Evolutionary conservation across 495 filamentous ascomycete species (phyloP).

Genomic region (Physcia stellaris): DNA sequence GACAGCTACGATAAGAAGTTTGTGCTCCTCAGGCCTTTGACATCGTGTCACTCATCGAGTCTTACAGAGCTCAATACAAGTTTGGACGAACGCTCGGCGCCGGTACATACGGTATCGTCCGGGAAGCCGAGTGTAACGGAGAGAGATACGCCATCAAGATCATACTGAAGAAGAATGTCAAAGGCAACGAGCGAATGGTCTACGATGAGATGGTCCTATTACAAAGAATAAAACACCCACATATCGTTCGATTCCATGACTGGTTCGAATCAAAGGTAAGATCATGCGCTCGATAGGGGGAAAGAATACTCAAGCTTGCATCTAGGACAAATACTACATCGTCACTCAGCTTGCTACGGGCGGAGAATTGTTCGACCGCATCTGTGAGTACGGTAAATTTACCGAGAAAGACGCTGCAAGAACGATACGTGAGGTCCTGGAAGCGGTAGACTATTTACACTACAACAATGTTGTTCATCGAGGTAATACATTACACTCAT

Average conservation of each 20-base stretch:
- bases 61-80: conserved; percentile 60
- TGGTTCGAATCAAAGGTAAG: conserved; percentile 90
- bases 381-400: conserved; percentile 96
- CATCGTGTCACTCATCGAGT: conserved; percentile 7
- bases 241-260: conserved; percentile 96
- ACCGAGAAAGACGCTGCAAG: conserved; percentile 97
- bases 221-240: conserved; percentile 76
- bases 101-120: conserved; percentile 96
- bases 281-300: neutral
- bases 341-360: conserved; percentile 94
- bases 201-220: conserved; percentile 93
- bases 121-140: conserved; percentile 68
- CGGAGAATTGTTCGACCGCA: conserved; percentile 94
- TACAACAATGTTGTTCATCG: conserved; percentile 91
- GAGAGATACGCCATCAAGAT: conserved; percentile 97
- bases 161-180: conserved; percentile 98
- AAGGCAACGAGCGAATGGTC: conserved; percentile 96
- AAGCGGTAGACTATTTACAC: conserved; percentile 90
- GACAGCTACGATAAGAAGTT: conserved; percentile 98
- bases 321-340: conserved; percentile 98
- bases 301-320: too few relatives aligned
- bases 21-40: conserved; percentile 10
- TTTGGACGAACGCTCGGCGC: conserved; percentile 91
- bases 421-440: conserved; percentile 89
- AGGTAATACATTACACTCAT: conserved; percentile 39